These are phyloP conservation scores for Phytophthora vignae DNA, from an alignment of 352 stramenopile species.

Conservation along the genomic window DNA sequence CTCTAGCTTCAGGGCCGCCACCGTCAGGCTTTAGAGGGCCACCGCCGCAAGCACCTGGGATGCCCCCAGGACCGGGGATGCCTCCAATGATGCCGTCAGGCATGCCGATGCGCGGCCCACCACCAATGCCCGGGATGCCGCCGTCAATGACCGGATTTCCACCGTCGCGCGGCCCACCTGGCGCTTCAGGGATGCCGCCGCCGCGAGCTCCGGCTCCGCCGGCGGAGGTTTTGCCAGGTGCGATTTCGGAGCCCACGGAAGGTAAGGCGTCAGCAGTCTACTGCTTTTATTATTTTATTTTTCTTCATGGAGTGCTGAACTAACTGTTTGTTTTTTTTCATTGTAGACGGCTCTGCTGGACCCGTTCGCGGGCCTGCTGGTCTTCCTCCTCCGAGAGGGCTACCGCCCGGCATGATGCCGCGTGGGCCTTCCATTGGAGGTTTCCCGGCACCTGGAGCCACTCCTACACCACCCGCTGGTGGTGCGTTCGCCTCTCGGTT, in stretches of 20 bases:
- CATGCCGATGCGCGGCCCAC: constrained; percentile 38
- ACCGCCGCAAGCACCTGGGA: constrained; percentile 22
- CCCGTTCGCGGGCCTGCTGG: constrained; percentile 46
- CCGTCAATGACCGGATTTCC: background rate
- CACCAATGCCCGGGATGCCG: constrained; percentile 42
- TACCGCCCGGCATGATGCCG: constrained; percentile 22
- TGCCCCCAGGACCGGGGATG: constrained; percentile 19
- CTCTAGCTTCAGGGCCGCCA: background rate
- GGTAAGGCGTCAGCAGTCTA: constrained; percentile 9
- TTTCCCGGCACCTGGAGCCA: constrained; percentile 23
- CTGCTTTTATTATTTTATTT: background rate
- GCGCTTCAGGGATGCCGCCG: constrained; percentile 25
- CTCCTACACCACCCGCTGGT: constrained; percentile 44
- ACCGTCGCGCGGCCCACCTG: constrained; percentile 10
- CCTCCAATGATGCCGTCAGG: constrained; percentile 32
- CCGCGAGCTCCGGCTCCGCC: constrained; percentile 15
- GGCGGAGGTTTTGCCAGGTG: constrained; percentile 7
- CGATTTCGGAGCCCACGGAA: constrained; percentile 12
- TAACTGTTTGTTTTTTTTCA: constrained; percentile 1
- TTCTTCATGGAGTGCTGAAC: background rate
- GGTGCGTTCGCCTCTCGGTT: constrained; percentile 84
- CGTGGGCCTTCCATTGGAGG: constrained; percentile 35
- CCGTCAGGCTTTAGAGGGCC: constrained; percentile 17
- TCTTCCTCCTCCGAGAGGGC: constrained; percentile 38
- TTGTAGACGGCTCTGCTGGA: constrained; percentile 10